Evolutionary conservation across 1,284 basidiomycete genomes (phyloP).

Genomic region (Leccinum angustisporum): DNA sequence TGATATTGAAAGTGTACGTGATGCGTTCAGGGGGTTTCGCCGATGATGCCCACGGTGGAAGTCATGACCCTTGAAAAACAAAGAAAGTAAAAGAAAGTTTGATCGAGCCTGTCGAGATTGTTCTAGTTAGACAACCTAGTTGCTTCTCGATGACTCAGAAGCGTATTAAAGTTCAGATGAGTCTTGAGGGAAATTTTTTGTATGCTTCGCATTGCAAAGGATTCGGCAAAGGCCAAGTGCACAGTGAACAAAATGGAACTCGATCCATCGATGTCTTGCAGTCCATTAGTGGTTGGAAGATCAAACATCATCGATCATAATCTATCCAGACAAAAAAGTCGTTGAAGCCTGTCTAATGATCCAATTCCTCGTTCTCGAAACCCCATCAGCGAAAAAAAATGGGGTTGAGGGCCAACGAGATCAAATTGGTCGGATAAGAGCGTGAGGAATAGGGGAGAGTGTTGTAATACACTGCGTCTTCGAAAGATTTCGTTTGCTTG

Average conservation of each 20-base stretch:
- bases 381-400: conserved; percentile 46
- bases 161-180: conserved; percentile 57
- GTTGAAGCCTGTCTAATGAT: conserved; percentile 42
- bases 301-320: conserved; percentile 53
- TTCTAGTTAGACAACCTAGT: conserved; percentile 48
- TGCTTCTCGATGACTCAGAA: conserved; percentile 59
- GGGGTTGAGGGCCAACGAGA: conserved; percentile 51
- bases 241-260: conserved; percentile 54
- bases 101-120: conserved; percentile 51
- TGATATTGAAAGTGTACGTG: conserved; percentile 51
- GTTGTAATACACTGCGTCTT: conserved; percentile 12
- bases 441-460: conserved; percentile 8
- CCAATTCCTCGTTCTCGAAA: conserved; percentile 40
- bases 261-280: conserved; percentile 59
- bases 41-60: conserved; percentile 50
- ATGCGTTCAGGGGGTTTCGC: conserved; percentile 55
- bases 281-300: conserved; percentile 56
- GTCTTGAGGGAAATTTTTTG: conserved; percentile 60
- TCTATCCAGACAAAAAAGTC: conserved; percentile 56
- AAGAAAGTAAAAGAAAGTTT: conserved; percentile 48
- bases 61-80: conserved; percentile 37
- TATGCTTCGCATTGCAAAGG: conserved; percentile 60
- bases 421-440: conserved; percentile 18
- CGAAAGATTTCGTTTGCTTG: background rate
- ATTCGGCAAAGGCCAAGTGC: conserved; percentile 62